Evolutionary conservation across 1,284 basidiomycete species (phyloP), one percentile per base, ranked within the genome.

Genomic region (Chalciporus sp.): DNA sequence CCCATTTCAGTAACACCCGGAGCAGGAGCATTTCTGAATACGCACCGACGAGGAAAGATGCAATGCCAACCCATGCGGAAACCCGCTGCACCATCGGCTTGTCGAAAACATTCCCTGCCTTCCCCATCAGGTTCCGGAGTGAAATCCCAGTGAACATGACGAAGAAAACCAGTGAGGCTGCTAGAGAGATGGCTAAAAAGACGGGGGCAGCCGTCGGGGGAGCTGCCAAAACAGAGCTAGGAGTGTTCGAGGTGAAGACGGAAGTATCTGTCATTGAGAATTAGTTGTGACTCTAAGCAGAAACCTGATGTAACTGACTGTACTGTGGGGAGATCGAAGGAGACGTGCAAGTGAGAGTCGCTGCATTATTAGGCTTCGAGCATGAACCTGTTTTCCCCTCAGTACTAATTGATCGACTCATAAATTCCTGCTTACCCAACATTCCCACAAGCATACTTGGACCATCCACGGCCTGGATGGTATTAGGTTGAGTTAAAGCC

Each of bases 41-140:
- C 77, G 31, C 55, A 85, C 88, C 88, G 50, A 88, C 80, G 60
- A 90, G 74, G 67, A 90, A 90, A 11, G 86, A 86, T 56, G 86
- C 74, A 45, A 90, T 75, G 5, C 90, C 89, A 55, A 90, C 75
- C 86, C 88, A 90, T 14, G 87, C 85, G 12, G 85, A 83, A 17
- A 74, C 60, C 26, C 79, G 79, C 55, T 88, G 86, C 7, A 88
- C 62, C 17, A 75, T 57, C 0, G 87, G 86, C 41, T 76, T 83
- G 44, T 85, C 84, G 53, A 90, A 74, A 7, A 70, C 53, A 11
- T 72, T 74, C 37, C 74, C 52, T 78, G 57, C 70, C 78, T 84
- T 51, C 27, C 85, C 82, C 74, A 90, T 78, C 54, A 83, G 79
- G 56, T 82, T 80, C 33, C 86, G 82, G 67, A 90, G 82, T 4